Percentiles rank a stretch among this genome's conserved stretches.
Evolutionary conservation across 805 yeast genomes (phyloP).

Genomic region (Clavispora phyllophila): DNA sequence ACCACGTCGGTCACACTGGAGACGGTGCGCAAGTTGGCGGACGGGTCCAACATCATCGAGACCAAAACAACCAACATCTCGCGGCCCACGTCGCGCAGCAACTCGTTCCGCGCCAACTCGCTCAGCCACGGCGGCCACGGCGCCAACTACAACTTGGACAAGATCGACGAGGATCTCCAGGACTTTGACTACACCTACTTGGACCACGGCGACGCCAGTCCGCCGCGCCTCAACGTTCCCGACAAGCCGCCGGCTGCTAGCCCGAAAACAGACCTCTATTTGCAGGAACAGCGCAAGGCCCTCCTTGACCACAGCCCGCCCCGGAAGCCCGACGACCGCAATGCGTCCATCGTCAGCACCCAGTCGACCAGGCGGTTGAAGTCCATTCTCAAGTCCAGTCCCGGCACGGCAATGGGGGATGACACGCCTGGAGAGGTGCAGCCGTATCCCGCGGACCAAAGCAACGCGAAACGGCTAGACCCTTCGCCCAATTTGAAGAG

Average conservation of each 20-base stretch:
- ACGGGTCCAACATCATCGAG: constrained; percentile 40
- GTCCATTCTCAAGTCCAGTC: constrained; percentile 30
- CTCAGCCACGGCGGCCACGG: constrained; percentile 12
- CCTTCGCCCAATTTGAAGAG: background rate
- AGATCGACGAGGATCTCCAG: constrained; percentile 40
- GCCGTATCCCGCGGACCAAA: background rate
- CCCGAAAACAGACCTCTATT: background rate
- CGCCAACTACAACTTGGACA: constrained; percentile 21
- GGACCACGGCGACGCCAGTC: constrained; percentile 17
- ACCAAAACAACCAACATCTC: constrained; percentile 39
- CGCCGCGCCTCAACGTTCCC: background rate
- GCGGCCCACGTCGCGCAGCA: constrained; percentile 28
- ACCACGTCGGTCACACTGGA: constrained; percentile 53
- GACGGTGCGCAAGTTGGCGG: constrained; percentile 44
- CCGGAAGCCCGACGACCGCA: constrained; percentile 1
- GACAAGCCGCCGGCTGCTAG: background rate
- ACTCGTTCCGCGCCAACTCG: constrained; percentile 21
- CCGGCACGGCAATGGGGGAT: background rate
- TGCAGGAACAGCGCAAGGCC: constrained; percentile 2
- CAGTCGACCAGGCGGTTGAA: constrained; percentile 24
- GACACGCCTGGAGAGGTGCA: background rate
- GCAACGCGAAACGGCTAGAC: background rate
- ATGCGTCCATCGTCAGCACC: constrained; percentile 11
- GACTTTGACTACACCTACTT: constrained; percentile 40
- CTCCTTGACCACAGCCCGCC: constrained; percentile 1